Evolutionary conservation across 2,329 filamentous ascomycete genomes (phyloP).

Genomic region (Chaetomium globosum): DNA sequence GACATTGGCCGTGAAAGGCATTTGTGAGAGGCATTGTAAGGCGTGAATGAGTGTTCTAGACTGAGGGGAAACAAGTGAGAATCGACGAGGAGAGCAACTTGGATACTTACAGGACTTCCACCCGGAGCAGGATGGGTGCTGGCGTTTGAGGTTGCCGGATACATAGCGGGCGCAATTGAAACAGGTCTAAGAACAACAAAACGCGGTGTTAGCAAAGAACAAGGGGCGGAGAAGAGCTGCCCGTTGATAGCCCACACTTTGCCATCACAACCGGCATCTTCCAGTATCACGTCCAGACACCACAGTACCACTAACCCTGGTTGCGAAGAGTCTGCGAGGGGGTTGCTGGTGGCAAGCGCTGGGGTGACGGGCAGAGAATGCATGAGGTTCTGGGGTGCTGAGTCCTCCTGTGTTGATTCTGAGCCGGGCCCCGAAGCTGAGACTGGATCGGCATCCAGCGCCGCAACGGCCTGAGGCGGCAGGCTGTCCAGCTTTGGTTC

Average conservation of each 20-base stretch:
- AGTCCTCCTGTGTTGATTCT: conserved; percentile 51
- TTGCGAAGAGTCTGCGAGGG: conserved; percentile 47
- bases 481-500: conserved; percentile 52
- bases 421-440: conserved; percentile 56
- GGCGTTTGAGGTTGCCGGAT: conserved; percentile 44
- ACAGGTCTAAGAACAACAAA: conserved; percentile 31
- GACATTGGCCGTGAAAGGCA: neutral
- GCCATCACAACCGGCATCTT: neutral
- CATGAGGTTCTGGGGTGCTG: conserved; percentile 41
- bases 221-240: neutral
- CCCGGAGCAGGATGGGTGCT: conserved; percentile 45
- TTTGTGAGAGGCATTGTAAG: neutral
- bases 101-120: conserved; percentile 46
- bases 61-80: neutral
- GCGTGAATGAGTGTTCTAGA: neutral
- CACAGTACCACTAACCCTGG: conserved; percentile 47
- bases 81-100: too few relatives aligned
- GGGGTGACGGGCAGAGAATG: conserved; percentile 52
- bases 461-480: conserved; percentile 45
- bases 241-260: neutral
- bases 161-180: conserved; percentile 37
- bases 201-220: conserved; percentile 20
- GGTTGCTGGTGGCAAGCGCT: conserved; percentile 46
- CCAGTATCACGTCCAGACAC: neutral
- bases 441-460: conserved; percentile 54